Conservation (phyloP, 2,329 filamentous ascomycete species). For the Trichophyton verrucosum region DNA sequence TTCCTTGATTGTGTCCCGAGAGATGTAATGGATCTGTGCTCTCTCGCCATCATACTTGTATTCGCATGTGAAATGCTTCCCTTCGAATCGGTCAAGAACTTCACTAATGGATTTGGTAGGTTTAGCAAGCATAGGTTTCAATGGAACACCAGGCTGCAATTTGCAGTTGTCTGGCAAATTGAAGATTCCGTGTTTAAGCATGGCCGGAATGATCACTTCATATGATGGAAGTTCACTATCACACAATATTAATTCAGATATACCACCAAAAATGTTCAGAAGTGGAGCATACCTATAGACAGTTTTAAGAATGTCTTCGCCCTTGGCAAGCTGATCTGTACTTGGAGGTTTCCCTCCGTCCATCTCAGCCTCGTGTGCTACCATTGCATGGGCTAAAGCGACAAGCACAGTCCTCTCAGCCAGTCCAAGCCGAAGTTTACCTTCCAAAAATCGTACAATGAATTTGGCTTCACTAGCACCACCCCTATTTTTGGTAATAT, state of each 20-base stretch:
- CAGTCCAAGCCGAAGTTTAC: slow-evolving; percentile 80
- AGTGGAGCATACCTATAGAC: slow-evolving; percentile 59
- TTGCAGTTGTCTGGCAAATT: slow-evolving; percentile 76
- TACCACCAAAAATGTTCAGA: not conserved
- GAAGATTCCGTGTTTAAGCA: slow-evolving; percentile 75
- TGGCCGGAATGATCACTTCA: slow-evolving; percentile 82
- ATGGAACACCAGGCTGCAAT: slow-evolving; percentile 78
- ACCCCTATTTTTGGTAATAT: slow-evolving; percentile 85
- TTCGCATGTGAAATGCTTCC: slow-evolving; percentile 91
- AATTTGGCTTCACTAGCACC: slow-evolving; percentile 92
- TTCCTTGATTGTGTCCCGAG: slow-evolving; percentile 60
- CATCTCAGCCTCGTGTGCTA: slow-evolving; percentile 65
- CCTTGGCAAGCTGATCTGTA: slow-evolving; percentile 65
- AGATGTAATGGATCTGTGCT: slow-evolving; percentile 96
- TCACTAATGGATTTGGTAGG: slow-evolving; percentile 97
- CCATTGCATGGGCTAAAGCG: slow-evolving; percentile 75
- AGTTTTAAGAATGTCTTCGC: slow-evolving; percentile 73
- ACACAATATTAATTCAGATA: not conserved
- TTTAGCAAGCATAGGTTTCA: slow-evolving; percentile 98
- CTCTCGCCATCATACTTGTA: slow-evolving; percentile 98
- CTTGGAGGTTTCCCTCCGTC: slow-evolving; percentile 57
- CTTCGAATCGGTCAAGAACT: slow-evolving; percentile 90
- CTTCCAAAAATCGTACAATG: slow-evolving; percentile 83
- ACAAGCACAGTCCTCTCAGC: slow-evolving; percentile 89
- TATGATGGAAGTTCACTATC: slow-evolving; percentile 85